Evolutionary conservation across 2,329 filamentous ascomycete species (phyloP), one percentile per base, ranked within the genome.

Genomic region (Aspergillus sp.): DNA sequence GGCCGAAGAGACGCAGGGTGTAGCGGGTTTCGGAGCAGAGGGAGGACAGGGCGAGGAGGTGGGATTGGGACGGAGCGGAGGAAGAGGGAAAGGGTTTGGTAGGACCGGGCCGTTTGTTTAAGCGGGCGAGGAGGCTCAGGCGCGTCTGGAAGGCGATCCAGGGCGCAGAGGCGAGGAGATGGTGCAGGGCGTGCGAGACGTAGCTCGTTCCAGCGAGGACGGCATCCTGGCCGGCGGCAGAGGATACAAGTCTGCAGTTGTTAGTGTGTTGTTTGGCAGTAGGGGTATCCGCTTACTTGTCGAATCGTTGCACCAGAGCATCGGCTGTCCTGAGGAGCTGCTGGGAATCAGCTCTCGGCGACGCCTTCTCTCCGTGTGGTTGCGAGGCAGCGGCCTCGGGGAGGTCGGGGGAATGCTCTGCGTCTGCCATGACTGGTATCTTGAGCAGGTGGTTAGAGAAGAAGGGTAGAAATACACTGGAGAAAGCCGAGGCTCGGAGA

Each of bases 181-280:
- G 70, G 33, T 75, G 70, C 24, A 75, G 66, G 39, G 73, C 69
- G 40, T 76, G 76, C 34, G 79, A 69, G 37, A 69, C 62, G 65
- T 88, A 89, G 62, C 78, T 75, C 40, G 79, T 55, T 44, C 80
- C 74, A 41, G 80, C 72, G 47, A 88, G 75, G 40, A 78, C 67
- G 30, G 74, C 72, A 61, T 86, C 82, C 55, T 80, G 75, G 50
- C 82, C 81, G 22, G 71, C 59, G 27, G 81, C 75, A 7, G 79
- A 81, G 42, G 75, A 71, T 46, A 86, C 67, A 52, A 82, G 74
- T 43, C 76, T 76, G 51, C 25, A 20, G 11, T 32, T 5, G 30
- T 44, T 36, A 42, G 36, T 35, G n/a, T 15, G 19, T 22, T n/a
- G 12, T 24, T 4, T 30, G 15, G 8, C 8, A 13, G 22, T n/a